Percentiles rank a stretch among this genome's conserved stretches.
Evolutionary conservation across 2,329 filamentous ascomycete species (phyloP).

Genomic region (Botrytis medusae): DNA sequence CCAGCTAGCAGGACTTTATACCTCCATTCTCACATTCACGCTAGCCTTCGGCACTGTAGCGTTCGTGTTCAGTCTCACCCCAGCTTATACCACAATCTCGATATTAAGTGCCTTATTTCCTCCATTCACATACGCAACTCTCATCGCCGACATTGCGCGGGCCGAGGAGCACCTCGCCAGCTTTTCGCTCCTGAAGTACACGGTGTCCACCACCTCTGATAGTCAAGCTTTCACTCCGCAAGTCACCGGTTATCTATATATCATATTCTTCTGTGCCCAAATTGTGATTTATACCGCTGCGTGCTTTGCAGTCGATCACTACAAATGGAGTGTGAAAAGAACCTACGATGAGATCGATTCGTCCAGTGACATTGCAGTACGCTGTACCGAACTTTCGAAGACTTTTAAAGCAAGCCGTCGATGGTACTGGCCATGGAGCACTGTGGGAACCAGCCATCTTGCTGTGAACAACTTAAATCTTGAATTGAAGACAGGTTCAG

Average conservation of each 20-base stretch:
- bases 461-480: neutral
- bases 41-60: neutral
- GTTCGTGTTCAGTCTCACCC: neutral
- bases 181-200: neutral
- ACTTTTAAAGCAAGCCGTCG: neutral
- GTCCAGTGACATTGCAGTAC: neutral
- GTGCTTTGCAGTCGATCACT: neutral
- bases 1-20: neutral
- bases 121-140: neutral
- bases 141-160: neutral
- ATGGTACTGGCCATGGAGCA: slow-evolving; percentile 6
- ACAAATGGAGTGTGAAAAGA: neutral
- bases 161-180: neutral
- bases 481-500: neutral
- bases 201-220: neutral
- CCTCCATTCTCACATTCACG: neutral
- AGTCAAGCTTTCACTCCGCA: neutral
- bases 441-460: neutral
- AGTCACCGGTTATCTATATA: neutral
- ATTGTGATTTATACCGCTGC: neutral
- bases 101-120: neutral
- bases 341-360: neutral
- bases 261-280: neutral
- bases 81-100: neutral
- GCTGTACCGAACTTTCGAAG: neutral